phyloP scores from a whole-genome alignment of 2,329 filamentous ascomycete genomes.

The Nectriaceae sp. region DNA sequence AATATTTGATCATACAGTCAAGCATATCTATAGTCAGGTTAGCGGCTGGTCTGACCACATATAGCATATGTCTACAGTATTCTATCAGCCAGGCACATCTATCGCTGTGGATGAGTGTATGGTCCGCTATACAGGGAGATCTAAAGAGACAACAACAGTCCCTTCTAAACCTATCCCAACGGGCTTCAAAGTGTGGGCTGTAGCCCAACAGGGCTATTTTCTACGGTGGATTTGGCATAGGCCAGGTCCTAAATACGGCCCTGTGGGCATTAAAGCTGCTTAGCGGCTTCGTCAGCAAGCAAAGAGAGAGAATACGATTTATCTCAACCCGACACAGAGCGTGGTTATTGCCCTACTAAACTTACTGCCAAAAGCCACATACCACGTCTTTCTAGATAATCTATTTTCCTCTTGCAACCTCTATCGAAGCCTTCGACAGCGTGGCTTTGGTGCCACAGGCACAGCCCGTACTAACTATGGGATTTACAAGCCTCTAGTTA shows the following conservation, averaged over 20 bases:
- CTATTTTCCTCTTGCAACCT: conserved; percentile 13
- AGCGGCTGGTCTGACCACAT: conserved; percentile 8
- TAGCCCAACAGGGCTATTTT: conserved; percentile 12
- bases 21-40: not conserved
- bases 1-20: not conserved
- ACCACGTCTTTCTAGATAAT: conserved; percentile 20
- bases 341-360: conserved; percentile 17
- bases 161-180: conserved; percentile 7
- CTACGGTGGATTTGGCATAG: conserved; percentile 10
- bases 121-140: no score
- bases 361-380: conserved; percentile 8
- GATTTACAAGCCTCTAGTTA: conserved; percentile 7
- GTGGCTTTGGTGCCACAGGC: conserved; percentile 10
- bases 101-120: conserved; percentile 8
- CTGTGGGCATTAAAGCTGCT: not conserved
- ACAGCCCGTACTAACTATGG: conserved; percentile 13
- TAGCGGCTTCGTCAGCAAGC: not conserved
- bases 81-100: conserved; percentile 2
- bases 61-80: not conserved
- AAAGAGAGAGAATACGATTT: not conserved
- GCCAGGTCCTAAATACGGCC: not conserved
- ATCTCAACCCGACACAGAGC: conserved; percentile 12
- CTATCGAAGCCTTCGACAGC: conserved; percentile 7
- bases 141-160: conserved; percentile 4
- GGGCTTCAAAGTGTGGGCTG: conserved; percentile 15